Evolutionary conservation across 2,329 filamentous ascomycete species (phyloP), one percentile per base, ranked within the genome.

Genomic region (Paraphoma chrysanthemicola): DNA sequence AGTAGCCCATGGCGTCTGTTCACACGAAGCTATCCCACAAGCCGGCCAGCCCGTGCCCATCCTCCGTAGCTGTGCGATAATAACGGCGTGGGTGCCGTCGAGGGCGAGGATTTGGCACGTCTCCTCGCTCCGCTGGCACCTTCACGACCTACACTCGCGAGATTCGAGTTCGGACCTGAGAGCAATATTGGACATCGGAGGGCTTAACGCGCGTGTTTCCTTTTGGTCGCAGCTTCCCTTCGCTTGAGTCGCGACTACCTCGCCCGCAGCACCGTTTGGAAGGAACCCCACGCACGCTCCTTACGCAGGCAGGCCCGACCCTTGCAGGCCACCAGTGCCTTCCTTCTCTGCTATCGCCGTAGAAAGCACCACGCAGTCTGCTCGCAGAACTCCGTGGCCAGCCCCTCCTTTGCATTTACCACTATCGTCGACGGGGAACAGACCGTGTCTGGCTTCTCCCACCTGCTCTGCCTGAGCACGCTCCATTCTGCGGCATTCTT

Each of bases 291-390:
- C 61, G 55, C 53, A 64, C 63, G 55, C 64, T 63, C 66, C 69
- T 64, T 68, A 52, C 53, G 44, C 48, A 56, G 54, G 54, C 67
- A 70, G 60, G 68, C 64, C 63, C 64, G 57, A 70, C 66, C 71
- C 73, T 75, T 72, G 71, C 69, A 65, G 60, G 43, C 59, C 50
- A 57, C 48, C 59, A 49, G 50, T 61, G 62, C 61, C 51, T 63
- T 58, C 64, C 31, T 23, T 38, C 51, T 56, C 59, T 53, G 53
- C 49, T 45, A 61, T 55, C 50, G 48, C 54, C 53, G 57, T 63
- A 61, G 57, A 56, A 66, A 54, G 55, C 49, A 42, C 47, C 55
- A 66, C 55, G 46, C 53, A 44, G 30, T 43, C 58, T 54, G 54
- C 60, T 51, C 50, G 52, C 53, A 23, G 23, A 23, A 23, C 23